Percentiles rank a stretch among this genome's conserved stretches.
These are phyloP conservation scores for Strobilomyces confusus DNA, from an alignment of 768 basidiomycete genomes.

Conservation along the genomic window DNA sequence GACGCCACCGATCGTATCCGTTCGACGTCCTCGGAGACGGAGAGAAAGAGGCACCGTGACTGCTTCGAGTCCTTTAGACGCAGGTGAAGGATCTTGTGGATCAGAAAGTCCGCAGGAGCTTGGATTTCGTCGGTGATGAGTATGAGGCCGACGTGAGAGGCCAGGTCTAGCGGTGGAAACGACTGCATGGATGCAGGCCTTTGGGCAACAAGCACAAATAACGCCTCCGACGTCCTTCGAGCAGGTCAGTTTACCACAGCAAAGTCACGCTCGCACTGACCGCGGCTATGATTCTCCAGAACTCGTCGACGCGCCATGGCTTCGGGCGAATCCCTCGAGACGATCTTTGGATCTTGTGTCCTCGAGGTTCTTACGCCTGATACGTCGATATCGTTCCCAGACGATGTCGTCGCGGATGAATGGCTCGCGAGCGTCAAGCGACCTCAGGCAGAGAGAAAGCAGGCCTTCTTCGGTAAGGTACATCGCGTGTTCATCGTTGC, in stretches of 20 bases:
- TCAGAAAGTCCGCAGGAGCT: constrained; percentile 70
- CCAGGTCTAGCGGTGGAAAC: constrained; percentile 52
- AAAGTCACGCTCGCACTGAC: background rate
- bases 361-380: constrained; percentile 66
- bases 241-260: background rate
- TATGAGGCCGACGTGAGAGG: constrained; percentile 47
- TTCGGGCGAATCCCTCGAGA: constrained; percentile 48
- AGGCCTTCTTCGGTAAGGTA: constrained; percentile 72
- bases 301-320: constrained; percentile 12
- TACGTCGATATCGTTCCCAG: constrained; percentile 58
- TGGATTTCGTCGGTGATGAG: constrained; percentile 68
- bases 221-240: background rate
- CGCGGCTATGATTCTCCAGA: background rate
- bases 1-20: constrained; percentile 63
- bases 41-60: constrained; percentile 47
- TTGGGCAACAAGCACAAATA: constrained; percentile 19
- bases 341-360: constrained; percentile 54
- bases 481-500: constrained; percentile 10
- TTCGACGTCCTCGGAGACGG: constrained; percentile 51
- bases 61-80: constrained; percentile 46
- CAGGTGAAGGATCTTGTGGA: constrained; percentile 49
- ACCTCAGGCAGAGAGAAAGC: constrained; percentile 47
- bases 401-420: constrained; percentile 40
- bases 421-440: constrained; percentile 52
- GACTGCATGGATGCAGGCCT: constrained; percentile 32